Evolutionary conservation across 1,139 yeast genomes (phyloP), one percentile per base, ranked within the genome.

Genomic region (Blastobotrys arbuscula): DNA sequence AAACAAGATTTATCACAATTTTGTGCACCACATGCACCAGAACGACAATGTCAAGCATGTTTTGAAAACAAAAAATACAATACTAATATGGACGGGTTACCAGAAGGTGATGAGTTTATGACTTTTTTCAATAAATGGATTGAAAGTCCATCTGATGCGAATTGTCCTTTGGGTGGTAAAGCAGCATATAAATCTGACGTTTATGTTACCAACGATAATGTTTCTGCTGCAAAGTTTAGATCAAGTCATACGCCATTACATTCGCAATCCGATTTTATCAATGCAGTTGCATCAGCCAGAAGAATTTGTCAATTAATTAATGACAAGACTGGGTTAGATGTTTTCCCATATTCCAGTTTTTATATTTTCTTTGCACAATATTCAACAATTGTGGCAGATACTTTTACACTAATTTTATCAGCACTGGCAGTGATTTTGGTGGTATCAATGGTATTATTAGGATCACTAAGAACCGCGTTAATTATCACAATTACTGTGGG

Each of bases 331-430:
- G 75, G 70, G 6, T 68, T 81, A 2, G 79, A 81, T n/a, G 72
- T 89, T 0, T 92, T 85, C 75, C 95, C 96, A 0, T 90, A 86
- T 65, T 87, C 96, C 1, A 94, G 95, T 24, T 90, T 90, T 66
- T 92, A 92, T 69, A 81, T 92, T 31, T 92, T 83, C 66, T 92
- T 92, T 61, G 96, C 87, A 6, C 97, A 92, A 68, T 92, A 92
- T 66, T 74, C 73, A 39, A 71, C 83, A 0, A 81, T 92, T 34
- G 69, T 82, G 3, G 52, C 63, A 16, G 69, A 83, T 50, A 78
- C 96, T 0, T 64, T 84, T 44, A 61, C 67, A 8, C 69, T 90
- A 48, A 59, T 89, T 2, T 66, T 69, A 0, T 60, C 75, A 1
- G 95, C 96, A 0, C 63, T 81, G 30, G 57, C 66, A 0, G 68